phyloP scores from a whole-genome alignment of 345 rosid genomes.

The Physaria fendleri region DNA sequence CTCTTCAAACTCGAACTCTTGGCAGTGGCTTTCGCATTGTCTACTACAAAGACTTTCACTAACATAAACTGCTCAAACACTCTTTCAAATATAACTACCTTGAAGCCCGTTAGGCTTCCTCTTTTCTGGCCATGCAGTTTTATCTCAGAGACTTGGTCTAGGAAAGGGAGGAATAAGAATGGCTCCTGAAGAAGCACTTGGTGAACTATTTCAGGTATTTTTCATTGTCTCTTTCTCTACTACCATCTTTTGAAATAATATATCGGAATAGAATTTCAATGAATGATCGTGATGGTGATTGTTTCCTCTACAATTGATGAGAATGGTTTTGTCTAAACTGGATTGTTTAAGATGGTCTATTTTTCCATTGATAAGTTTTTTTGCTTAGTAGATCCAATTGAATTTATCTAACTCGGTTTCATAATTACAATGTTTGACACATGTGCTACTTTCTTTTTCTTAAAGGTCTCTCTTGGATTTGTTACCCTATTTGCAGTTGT shows the following conservation, averaged over 20 bases:
- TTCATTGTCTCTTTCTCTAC: neutral
- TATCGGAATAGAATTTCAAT: neutral
- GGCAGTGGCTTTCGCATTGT: conserved; percentile 44
- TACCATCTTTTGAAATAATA: neutral
- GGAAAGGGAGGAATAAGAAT: conserved; percentile 92
- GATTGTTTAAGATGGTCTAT: neutral
- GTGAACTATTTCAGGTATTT: conserved; percentile 72
- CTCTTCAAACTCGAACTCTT: neutral
- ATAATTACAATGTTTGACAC: neutral
- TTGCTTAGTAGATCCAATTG: neutral
- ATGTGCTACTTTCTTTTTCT: neutral
- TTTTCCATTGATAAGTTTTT: neutral
- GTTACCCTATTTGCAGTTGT: conserved; percentile 81
- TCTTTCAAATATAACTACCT: conserved; percentile 35
- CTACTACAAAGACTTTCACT: conserved; percentile 22
- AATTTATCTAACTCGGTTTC: neutral
- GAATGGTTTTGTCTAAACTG: neutral
- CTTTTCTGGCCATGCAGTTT: conserved; percentile 89
- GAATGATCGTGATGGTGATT: neutral
- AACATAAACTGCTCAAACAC: conserved; percentile 34
- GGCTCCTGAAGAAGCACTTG: conserved; percentile 90
- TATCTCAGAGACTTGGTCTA: conserved; percentile 90
- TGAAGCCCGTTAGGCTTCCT: conserved; percentile 59
- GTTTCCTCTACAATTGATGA: neutral
- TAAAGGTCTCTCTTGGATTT: conserved; percentile 77